Conservation (phyloP, 2,329 filamentous ascomycete species). For the Mycosphaerella sp. region DNA sequence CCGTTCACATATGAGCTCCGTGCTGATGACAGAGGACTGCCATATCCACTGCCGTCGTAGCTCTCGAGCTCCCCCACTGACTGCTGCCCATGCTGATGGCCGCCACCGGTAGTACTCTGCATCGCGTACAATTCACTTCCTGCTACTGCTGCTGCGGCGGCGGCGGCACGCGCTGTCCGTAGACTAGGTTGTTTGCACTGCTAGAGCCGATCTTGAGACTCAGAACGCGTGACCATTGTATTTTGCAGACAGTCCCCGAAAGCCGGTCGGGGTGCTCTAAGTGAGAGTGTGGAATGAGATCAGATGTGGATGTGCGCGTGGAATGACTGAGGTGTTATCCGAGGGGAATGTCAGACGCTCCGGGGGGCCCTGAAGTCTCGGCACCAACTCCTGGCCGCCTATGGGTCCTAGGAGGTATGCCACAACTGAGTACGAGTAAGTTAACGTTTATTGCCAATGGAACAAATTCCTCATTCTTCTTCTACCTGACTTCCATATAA, state of each 20-base stretch:
- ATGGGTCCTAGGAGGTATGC: too few relatives aligned
- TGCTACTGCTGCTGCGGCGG: slow-evolving; percentile 1
- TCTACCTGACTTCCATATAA: neutral
- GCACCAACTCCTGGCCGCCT: neutral
- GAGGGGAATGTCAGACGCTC: slow-evolving; percentile 5
- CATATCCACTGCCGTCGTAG: slow-evolving; percentile 28
- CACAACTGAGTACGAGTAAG: too few relatives aligned
- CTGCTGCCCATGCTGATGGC: slow-evolving; percentile 4
- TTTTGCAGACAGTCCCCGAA: neutral
- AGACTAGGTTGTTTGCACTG: slow-evolving; percentile 3
- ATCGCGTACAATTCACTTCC: slow-evolving; percentile 12
- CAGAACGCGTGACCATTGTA: slow-evolving; percentile 5
- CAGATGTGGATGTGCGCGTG: neutral
- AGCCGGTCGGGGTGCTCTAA: neutral
- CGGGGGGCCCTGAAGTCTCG: neutral
- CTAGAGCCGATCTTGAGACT: slow-evolving; percentile 23
- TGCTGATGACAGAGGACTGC: slow-evolving; percentile 14
- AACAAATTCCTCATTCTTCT: neutral
- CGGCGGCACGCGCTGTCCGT: neutral
- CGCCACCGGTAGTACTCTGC: slow-evolving; percentile 22
- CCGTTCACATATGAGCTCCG: slow-evolving; percentile 13
- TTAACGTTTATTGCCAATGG: slow-evolving; percentile 5
- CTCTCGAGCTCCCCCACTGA: slow-evolving; percentile 24
- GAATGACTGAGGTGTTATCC: neutral
- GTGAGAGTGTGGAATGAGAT: neutral